Evolutionary conservation across 139 green algal species (phyloP).

Genomic region (Diplosphaera chodatii): DNA sequence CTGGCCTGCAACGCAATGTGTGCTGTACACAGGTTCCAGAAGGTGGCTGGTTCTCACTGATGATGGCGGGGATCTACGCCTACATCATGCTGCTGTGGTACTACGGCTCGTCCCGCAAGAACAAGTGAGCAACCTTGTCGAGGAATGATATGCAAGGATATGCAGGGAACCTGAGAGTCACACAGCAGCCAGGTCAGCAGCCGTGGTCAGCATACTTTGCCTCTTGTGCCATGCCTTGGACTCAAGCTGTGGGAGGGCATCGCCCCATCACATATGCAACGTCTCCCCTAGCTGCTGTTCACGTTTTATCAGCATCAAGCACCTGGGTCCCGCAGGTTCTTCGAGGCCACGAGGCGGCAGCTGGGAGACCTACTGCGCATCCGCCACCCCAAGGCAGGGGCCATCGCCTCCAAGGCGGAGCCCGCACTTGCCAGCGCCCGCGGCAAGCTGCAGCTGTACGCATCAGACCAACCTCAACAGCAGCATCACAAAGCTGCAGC

Average conservation of each 20-base stretch:
- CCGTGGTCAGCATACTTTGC: too few species aligned
- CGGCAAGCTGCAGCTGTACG: background rate
- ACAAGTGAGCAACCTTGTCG: background rate
- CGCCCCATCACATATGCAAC: too few species aligned
- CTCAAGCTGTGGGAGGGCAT: too few species aligned
- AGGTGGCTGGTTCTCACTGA: conserved; percentile 31
- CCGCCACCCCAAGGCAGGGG: background rate
- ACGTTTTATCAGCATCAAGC: too few species aligned
- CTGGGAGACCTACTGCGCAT: background rate
- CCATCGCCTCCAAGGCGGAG: background rate
- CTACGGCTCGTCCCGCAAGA: background rate
- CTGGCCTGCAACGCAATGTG: conserved; percentile 11
- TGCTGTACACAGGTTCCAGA: conserved; percentile 1
- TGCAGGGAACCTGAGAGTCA: too few species aligned
- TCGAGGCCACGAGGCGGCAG: background rate
- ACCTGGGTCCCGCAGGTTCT: too few species aligned
- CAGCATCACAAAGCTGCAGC: too few species aligned
- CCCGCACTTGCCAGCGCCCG: background rate
- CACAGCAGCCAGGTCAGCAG: too few species aligned
- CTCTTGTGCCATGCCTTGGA: too few species aligned
- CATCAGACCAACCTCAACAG: too few species aligned
- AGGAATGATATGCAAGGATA: too few species aligned
- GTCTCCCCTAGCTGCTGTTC: too few species aligned
- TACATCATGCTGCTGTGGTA: conserved; percentile 1
- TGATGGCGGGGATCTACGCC: background rate